Base-by-base conservation (phyloP, 179 eudicot genomes). In the Actinidia chinensis region DNA sequence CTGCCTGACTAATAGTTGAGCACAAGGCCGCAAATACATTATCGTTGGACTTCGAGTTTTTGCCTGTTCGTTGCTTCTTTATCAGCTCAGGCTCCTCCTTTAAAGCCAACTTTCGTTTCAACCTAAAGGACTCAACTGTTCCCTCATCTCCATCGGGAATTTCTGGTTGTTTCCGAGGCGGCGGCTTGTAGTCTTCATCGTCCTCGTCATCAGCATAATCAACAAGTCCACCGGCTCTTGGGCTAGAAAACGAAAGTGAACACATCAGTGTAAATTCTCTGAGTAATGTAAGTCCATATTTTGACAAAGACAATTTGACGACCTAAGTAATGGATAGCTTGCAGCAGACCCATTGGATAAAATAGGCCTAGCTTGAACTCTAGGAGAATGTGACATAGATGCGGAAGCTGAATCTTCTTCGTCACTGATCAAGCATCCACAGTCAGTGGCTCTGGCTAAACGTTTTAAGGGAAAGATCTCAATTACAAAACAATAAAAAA, bases 351-450 rank as follows among this genome's bases (percentile, higher is more conserved):
- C 98, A 73, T 96, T 96, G 28, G 91, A 82, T 55, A 90, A 73
- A 67, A 76, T 75, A 68, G 91, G 86, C 48, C 77, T 79, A 40
- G 89, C 75, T 76, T 74, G 86, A 61, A 76, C 77, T 78, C 86
- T 88, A 42, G 65, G 84, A 46, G 73, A 79, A 47, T 81, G 86
- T 6, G 87, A 61, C 79, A 78, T 61, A 6, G 88, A 83, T 59
- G 91, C 97, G 64, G 99, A 96, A 66, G 97, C 92, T 36, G 97
- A 89, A 82, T 96, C 93, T 83, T 96, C 99, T 88, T 96, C 99
- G 72, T 96, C 99, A 69, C 99, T 96, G 85, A 71, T 66, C 23
- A 79, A 36, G 65, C 65, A 68, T 77, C 36, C 72, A 76, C 66
- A 75, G 36, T 71, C 67, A 80, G 79, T 60, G 42, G 68, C 33